Evolutionary conservation across 371 early-diverging fungal genomes (phyloP).

Genomic region (Batkoa obscura): DNA sequence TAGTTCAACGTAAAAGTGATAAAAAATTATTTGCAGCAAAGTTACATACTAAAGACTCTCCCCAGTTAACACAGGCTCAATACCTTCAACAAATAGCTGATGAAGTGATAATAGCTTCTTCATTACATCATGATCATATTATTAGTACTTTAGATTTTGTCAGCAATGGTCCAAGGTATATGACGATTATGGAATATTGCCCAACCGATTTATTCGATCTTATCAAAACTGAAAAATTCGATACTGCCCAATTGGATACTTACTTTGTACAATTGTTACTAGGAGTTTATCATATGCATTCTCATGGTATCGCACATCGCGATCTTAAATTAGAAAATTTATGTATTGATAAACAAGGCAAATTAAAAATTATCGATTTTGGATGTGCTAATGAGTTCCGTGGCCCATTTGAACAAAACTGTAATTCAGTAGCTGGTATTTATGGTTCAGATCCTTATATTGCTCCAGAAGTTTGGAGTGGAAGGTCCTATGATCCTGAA

Average conservation of each 20-base stretch:
- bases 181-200: conserved; percentile 65
- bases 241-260: conserved; percentile 38
- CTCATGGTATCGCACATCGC: conserved; percentile 62
- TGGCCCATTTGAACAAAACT: conserved; percentile 49
- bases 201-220: conserved; percentile 53
- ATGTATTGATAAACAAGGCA: conserved; percentile 51
- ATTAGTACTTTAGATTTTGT: conserved; percentile 69
- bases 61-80: neutral
- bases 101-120: conserved; percentile 66
- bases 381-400: conserved; percentile 48
- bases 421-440: conserved; percentile 40
- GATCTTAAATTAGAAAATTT: conserved; percentile 82
- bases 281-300: conserved; percentile 51
- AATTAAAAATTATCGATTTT: conserved; percentile 79
- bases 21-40: conserved; percentile 49
- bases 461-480: conserved; percentile 58
- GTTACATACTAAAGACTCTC: conserved; percentile 27
- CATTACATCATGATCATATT: conserved; percentile 66
- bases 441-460: conserved; percentile 82
- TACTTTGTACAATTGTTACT: conserved; percentile 53
- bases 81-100: conserved; percentile 64
- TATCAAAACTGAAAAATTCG: conserved; percentile 45
- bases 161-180: conserved; percentile 25
- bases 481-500: conserved; percentile 56
- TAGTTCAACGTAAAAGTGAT: conserved; percentile 26